Percentiles rank a stretch among this genome's conserved stretches.
phyloP scores from a whole-genome alignment of 1,284 basidiomycete species.

The Dichomitus squalens region DNA sequence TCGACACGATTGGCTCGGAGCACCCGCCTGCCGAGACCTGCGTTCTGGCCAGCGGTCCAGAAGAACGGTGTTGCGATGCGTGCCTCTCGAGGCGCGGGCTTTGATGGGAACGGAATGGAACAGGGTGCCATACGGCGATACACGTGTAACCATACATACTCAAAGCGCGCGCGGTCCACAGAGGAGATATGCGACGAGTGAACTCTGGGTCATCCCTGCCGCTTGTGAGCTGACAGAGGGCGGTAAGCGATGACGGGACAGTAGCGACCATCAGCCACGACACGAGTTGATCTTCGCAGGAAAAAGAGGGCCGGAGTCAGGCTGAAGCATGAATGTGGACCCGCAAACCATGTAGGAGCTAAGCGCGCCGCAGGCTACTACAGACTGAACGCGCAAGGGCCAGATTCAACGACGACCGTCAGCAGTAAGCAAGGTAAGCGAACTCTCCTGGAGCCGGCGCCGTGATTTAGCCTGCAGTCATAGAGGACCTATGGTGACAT shows the following conservation, averaged over 20 bases:
- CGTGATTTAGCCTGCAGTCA: too few species aligned
- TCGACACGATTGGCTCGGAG: neutral
- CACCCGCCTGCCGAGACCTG: neutral
- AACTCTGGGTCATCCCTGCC: neutral
- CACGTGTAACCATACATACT: neutral
- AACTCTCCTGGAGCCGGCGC: too few species aligned
- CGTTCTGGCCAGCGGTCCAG: neutral
- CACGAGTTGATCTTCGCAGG: neutral
- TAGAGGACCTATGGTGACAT: too few species aligned
- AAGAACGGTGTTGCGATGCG: neutral
- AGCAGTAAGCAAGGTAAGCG: too few species aligned
- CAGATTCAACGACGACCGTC: too few species aligned
- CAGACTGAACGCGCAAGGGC: too few species aligned
- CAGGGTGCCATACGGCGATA: slow-evolving; percentile 19
- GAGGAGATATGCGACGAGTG: neutral
- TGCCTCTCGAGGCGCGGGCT: slow-evolving; percentile 11
- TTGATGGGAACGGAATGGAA: slow-evolving; percentile 3
- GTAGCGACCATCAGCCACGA: neutral
- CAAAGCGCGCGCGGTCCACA: slow-evolving; percentile 1
- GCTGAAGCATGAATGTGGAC: too few species aligned
- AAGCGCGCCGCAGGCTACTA: neutral
- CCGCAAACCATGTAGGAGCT: too few species aligned
- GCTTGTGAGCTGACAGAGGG: neutral
- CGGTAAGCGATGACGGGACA: neutral
- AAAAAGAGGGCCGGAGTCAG: neutral